These are phyloP conservation scores for Penicillium daleae DNA, from an alignment of 495 filamentous ascomycete genomes.

Conservation along the genomic window DNA sequence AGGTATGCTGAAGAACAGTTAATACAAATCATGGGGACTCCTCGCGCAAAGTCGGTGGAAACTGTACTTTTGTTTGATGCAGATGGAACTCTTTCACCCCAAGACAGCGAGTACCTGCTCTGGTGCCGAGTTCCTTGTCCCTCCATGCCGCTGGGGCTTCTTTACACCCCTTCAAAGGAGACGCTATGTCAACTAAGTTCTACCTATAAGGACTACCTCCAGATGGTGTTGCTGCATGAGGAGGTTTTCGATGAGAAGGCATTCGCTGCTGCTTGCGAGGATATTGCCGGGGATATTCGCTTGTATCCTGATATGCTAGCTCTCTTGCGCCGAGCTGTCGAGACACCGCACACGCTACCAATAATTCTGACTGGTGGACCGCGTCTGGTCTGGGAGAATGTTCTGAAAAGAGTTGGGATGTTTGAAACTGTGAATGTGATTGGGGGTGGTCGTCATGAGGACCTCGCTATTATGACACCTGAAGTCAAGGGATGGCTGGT, in stretches of 20 bases:
- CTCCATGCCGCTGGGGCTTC: not conserved
- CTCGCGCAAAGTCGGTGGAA: not conserved
- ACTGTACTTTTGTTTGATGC: not conserved
- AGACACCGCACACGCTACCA: constrained; percentile 49
- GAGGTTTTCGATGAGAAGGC: not conserved
- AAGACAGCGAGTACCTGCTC: not conserved
- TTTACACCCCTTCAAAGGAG: not conserved
- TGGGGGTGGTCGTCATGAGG: constrained; percentile 55
- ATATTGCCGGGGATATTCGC: constrained; percentile 45
- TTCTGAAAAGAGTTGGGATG: constrained; percentile 54
- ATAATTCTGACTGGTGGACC: constrained; percentile 63
- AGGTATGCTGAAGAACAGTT: constrained; percentile 5
- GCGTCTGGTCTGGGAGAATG: constrained; percentile 58
- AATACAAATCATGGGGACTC: not conserved
- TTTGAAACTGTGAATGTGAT: constrained; percentile 53
- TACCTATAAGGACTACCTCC: not conserved
- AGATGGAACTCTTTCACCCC: not conserved
- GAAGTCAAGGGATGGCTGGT: constrained; percentile 57
- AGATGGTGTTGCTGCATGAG: not conserved
- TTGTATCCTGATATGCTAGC: constrained; percentile 55
- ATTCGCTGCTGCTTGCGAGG: not conserved
- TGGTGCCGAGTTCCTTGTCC: not conserved
- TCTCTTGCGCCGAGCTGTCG: constrained; percentile 40
- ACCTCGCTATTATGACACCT: constrained; percentile 57
- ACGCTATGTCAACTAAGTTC: not conserved